Evolutionary conservation across 192 early-diverging fungal genomes (phyloP).

Genomic region (Linnemannia exigua): DNA sequence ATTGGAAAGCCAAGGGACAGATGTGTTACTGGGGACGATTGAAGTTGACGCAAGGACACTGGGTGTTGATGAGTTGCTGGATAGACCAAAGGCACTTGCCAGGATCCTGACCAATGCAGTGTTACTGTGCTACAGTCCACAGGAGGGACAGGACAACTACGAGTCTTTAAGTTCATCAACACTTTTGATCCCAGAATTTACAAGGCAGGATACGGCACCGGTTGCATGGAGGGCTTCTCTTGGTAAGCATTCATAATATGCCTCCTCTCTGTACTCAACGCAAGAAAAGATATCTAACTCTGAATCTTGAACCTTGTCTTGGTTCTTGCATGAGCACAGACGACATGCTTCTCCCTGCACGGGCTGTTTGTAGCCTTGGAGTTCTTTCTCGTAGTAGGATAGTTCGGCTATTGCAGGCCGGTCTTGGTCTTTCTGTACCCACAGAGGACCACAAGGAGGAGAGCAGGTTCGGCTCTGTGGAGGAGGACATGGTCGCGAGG

Average conservation of each 20-base stretch:
- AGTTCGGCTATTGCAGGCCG: slow-evolving; percentile 2
- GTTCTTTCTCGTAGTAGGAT: slow-evolving; percentile 6
- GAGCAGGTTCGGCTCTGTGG: slow-evolving; percentile 16
- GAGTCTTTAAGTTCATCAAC: not conserved
- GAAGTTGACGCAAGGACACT: not conserved
- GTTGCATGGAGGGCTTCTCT: not conserved
- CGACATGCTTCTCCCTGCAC: slow-evolving; percentile 2
- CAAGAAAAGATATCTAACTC: not conserved
- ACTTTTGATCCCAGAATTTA: not conserved
- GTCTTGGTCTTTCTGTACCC: not conserved
- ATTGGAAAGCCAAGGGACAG: not conserved
- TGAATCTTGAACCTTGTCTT: not conserved
- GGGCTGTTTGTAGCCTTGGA: slow-evolving; percentile 1
- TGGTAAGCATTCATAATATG: not conserved
- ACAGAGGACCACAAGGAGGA: not conserved
- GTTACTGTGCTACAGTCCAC: not conserved
- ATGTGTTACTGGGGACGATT: not conserved
- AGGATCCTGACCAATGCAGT: slow-evolving; percentile 5
- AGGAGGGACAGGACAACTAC: not conserved
- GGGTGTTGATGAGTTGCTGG: not conserved
- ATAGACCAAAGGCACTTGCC: slow-evolving; percentile 7
- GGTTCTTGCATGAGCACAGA: not conserved
- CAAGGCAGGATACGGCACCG: not conserved
- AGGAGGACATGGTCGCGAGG: slow-evolving; percentile 17
- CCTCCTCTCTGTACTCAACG: not conserved